Percentiles rank a stretch among this genome's conserved stretches.
Conservation (phyloP, 1,284 basidiomycete genomes). For the Trichosporon sp. region DNA sequence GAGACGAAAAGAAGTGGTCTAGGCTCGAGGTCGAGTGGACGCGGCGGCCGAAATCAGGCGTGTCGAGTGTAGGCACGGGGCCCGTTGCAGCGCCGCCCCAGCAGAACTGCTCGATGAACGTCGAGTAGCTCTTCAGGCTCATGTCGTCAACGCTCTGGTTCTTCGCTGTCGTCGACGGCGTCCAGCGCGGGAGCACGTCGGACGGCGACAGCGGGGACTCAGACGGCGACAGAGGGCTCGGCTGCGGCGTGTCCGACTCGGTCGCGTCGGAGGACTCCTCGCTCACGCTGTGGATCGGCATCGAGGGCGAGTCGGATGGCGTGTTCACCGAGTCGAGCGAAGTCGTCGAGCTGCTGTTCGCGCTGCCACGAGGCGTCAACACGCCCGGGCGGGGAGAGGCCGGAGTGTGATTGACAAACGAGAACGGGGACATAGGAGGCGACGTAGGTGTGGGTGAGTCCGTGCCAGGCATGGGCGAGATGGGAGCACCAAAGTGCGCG, state of each 20-base stretch:
- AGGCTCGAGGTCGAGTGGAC: slow-evolving; percentile 37
- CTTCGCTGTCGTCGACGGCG: slow-evolving; percentile 19
- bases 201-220: slow-evolving; percentile 31
- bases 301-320: slow-evolving; percentile 18
- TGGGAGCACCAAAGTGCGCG: slow-evolving; percentile 1
- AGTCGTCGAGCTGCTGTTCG: slow-evolving; percentile 11
- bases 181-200: slow-evolving; percentile 32
- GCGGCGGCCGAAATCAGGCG: slow-evolving; percentile 19
- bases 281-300: neutral
- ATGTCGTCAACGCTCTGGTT: slow-evolving; percentile 26
- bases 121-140: slow-evolving; percentile 39
- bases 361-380: slow-evolving; percentile 9
- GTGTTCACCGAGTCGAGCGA: slow-evolving; percentile 14
- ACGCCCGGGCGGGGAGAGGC: slow-evolving; percentile 9
- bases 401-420: neutral
- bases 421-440: slow-evolving; percentile 10
- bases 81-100: slow-evolving; percentile 14
- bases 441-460: neutral
- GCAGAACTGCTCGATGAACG: slow-evolving; percentile 47
- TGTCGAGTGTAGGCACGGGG: neutral
- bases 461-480: neutral
- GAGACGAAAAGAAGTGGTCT: slow-evolving; percentile 39
- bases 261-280: slow-evolving; percentile 12
- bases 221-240: slow-evolving; percentile 17
- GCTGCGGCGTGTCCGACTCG: slow-evolving; percentile 33